Base-by-base conservation (phyloP, 1,284 basidiomycete genomes). In the Pseudozyma thailandica region DNA sequence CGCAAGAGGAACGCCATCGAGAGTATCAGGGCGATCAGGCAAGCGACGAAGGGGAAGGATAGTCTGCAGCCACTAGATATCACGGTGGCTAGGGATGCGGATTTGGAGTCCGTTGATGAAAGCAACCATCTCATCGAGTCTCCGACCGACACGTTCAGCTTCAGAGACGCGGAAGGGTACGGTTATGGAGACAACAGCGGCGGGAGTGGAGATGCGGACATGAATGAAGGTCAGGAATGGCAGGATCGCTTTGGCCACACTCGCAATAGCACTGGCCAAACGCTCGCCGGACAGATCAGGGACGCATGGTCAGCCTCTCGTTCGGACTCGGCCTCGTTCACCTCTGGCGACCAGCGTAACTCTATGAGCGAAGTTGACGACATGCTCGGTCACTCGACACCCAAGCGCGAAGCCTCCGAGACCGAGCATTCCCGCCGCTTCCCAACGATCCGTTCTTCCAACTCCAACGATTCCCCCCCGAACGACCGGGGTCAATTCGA, bases 1-100 rank as follows among this genome's bases (percentile, higher is more conserved):
- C 39, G 64, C 15, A 68, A 68, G 60, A 41, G 59, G 25, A 60
- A 52, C 27, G 66, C 72, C n/a, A 71, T 71, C 33, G 65, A 63
- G 49, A 64, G 61, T 30, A 65, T 69, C 38, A 33, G 54, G 7
- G 55, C 65, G 1, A 69, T 69, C 33, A 45, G 65, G 4, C 72
- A 74, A 35, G 62, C 53, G 12, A 48, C 55, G n/a, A 45, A 45
- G 15, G 52, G 39, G 1, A 58, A 50, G 8, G 64, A 64, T 3
- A 27, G 52, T 15, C 16, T 57, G 13, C 38, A 50, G 7, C 49
- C 64, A 23, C 37, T 72, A 7, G 56, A 68, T 33, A 50, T 74
- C 26, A 38, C 47, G 16, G 50, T 74, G 25, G 44, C 63, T 50
- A 64, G 64, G 23, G 64, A 70, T 23, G 39, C 35, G n/a, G 54